Base-by-base conservation (phyloP, 1,284 basidiomycete species). In the Cystobasidium pallidum region DNA sequence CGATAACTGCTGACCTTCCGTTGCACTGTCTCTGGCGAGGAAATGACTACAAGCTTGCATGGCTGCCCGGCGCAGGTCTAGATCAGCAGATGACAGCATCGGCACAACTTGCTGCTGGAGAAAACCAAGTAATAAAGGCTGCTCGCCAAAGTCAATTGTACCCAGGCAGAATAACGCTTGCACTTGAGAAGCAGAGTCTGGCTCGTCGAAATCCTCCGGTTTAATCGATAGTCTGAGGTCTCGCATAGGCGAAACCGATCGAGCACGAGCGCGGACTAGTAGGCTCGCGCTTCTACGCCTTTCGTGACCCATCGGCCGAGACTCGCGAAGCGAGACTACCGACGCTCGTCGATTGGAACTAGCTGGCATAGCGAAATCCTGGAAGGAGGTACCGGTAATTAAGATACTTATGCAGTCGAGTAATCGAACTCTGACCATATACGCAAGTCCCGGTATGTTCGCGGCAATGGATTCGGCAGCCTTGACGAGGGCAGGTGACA, bases 71-170 rank as follows among this genome's bases (percentile, higher is more conserved):
- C 68, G 59, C n/a, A 71, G 13, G 24, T 10, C 26, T 8, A 34
- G n/a, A n/a, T 64, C 59, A 28, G 24, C 19, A 19, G 49, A 15
- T 8, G 59, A 41, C 19, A 51, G n/a, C 28, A 45, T 28, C 15
- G 28, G 21, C 4, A 28, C 21, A 4, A 71, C 67, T 4, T 70
- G 67, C 28, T 70, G 67, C 30, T 70, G 67, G 15, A 70, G 52
- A 47, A 34, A 70, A 2, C 39, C 34, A 24, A 70, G 58, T 7
- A 70, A 58, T 8, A 70, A 17, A n/a, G 67, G 67, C 43, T 70
- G 67, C 11, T 47, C 45, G 10, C 57, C 55, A 51, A 70, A 70
- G 57, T 70, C 58, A 32, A 70, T 49, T 15, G 30, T 43, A 11
- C 54, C 67, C 39, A 70, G 57, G 15, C 41, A 32, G 21, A 30